phyloP scores from a whole-genome alignment of 2,329 filamentous ascomycete species.

The Alternaria sp. region DNA sequence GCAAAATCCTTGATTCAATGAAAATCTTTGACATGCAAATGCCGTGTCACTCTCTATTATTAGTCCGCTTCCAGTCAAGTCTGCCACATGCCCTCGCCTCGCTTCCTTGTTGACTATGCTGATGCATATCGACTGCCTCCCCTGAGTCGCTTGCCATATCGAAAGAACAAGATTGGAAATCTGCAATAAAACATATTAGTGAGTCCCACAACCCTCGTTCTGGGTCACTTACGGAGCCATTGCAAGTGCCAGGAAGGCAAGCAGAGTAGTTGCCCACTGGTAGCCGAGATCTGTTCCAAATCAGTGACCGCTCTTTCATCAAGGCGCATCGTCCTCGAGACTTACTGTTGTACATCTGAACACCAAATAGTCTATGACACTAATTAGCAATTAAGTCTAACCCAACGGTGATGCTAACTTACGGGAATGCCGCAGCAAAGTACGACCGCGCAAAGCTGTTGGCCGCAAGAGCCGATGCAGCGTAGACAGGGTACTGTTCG shows the following conservation, averaged over 20 bases:
- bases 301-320: conserved; percentile 58
- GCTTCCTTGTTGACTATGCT: conserved; percentile 32
- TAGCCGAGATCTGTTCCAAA: conserved; percentile 55
- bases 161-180: conserved; percentile 59
- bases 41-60: conserved; percentile 50
- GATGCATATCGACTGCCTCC: conserved; percentile 58
- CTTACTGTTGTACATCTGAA: conserved; percentile 63
- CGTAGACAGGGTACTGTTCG: conserved; percentile 59
- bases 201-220: conserved; percentile 33
- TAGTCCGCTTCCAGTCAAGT: conserved; percentile 31
- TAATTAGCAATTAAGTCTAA: conserved; percentile 9
- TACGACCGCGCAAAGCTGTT: conserved; percentile 60
- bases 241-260: conserved; percentile 59
- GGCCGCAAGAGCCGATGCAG: conserved; percentile 60
- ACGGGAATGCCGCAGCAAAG: conserved; percentile 60
- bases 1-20: conserved; percentile 45
- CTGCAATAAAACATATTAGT: conserved; percentile 49
- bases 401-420: conserved; percentile 13
- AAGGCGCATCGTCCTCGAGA: conserved; percentile 36
- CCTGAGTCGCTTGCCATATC: conserved; percentile 59
- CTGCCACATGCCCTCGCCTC: conserved; percentile 20
- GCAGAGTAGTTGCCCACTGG: conserved; percentile 60
- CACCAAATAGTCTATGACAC: conserved; percentile 48
- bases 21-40: conserved; percentile 43
- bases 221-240: conserved; percentile 57